These are phyloP conservation scores for Bjerkandera adusta DNA, from an alignment of 1,284 basidiomycete species.

Conservation along the genomic window DNA sequence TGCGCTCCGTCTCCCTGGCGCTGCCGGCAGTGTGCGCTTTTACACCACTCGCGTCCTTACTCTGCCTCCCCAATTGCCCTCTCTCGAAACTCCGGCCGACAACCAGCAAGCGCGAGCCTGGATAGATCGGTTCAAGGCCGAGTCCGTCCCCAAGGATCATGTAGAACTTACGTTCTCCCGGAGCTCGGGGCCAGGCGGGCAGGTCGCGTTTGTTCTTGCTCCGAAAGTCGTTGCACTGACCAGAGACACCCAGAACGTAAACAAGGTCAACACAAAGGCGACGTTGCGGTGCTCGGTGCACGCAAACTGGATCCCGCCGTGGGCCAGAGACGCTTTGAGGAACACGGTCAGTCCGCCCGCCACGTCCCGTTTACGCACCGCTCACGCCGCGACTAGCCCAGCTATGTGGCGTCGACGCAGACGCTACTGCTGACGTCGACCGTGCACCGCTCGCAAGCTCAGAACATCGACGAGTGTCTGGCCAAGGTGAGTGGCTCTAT, in stretches of 20 bases:
- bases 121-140: slow-evolving; percentile 45
- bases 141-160: slow-evolving; percentile 41
- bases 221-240: neutral
- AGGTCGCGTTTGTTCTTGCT: slow-evolving; percentile 41
- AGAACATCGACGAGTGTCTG: slow-evolving; percentile 71
- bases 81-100: slow-evolving; percentile 38
- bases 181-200: slow-evolving; percentile 78
- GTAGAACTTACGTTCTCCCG: slow-evolving; percentile 67
- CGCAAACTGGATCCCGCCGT: slow-evolving; percentile 65
- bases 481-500: slow-evolving; percentile 47
- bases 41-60: neutral
- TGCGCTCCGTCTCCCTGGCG: neutral
- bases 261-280: slow-evolving; percentile 80
- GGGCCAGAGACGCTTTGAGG: slow-evolving; percentile 53
- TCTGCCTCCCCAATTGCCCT: slow-evolving; percentile 29
- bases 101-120: slow-evolving; percentile 47
- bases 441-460: slow-evolving; percentile 67
- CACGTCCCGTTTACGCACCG: neutral
- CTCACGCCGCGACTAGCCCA: slow-evolving; percentile 43
- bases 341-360: slow-evolving; percentile 42
- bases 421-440: slow-evolving; percentile 68
- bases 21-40: neutral
- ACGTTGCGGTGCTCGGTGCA: slow-evolving; percentile 56
- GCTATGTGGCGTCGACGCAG: slow-evolving; percentile 63
- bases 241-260: slow-evolving; percentile 60